phyloP scores from a whole-genome alignment of 2,329 filamentous ascomycete genomes.

The Epichloe elymi region DNA sequence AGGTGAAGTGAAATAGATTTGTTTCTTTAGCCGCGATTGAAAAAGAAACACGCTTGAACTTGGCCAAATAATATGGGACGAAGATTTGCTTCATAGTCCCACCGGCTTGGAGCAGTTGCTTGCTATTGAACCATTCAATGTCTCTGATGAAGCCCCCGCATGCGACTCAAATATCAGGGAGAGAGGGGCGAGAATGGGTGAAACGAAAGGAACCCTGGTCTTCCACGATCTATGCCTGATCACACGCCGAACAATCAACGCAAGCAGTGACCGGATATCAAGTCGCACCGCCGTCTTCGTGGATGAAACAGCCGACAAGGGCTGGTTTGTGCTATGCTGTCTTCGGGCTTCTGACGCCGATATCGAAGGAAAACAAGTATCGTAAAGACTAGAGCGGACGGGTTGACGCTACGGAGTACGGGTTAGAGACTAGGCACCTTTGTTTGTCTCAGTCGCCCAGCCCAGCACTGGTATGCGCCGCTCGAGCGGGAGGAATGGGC shows the following conservation, averaged over 20 bases:
- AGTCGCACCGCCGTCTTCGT: not conserved
- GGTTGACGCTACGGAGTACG: not conserved
- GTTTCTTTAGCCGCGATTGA: not conserved
- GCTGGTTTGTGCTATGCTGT: not conserved
- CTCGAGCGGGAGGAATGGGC: not conserved
- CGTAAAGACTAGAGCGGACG: not conserved
- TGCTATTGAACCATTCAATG: not conserved
- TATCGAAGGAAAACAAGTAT: not conserved
- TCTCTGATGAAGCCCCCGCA: not conserved
- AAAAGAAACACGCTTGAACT: not conserved
- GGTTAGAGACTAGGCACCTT: not conserved
- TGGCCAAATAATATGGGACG: not conserved
- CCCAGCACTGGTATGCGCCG: slow-evolving; percentile 3
- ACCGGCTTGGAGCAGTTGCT: not conserved
- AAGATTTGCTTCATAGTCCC: not conserved
- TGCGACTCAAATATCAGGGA: not conserved
- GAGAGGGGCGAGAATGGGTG: not conserved
- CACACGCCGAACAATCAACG: not conserved
- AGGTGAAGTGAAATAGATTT: not conserved
- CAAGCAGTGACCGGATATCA: not conserved
- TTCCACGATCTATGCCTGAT: not conserved
- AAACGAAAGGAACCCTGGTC: not conserved
- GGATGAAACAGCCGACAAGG: not conserved
- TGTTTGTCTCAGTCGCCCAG: not conserved
- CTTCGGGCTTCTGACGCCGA: not conserved